Evolutionary conservation across 768 basidiomycete genomes (phyloP), one percentile per base, ranked within the genome.

Genomic region (Podaxis sp.): DNA sequence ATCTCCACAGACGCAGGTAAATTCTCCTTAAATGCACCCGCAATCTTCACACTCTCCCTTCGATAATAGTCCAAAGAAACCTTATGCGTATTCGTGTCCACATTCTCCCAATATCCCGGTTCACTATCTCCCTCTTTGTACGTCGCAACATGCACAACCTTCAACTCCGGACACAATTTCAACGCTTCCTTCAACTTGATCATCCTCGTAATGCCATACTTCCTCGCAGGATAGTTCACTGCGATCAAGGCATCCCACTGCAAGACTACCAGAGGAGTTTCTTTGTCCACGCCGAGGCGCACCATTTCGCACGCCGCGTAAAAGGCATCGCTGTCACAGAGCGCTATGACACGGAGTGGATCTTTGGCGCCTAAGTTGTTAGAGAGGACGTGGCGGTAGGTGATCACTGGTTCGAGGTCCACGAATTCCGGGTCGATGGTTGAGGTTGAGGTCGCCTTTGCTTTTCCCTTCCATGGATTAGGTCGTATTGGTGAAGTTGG

Each of bases 61-160:
- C 97, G 81, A 75, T 98, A 99, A 67, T 91, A 86, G 73, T 99
- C 96, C 58, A 99, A 80, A 12, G 95, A 96, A 41, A 98, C 95
- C 83, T 99, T 99, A 78, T 99, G 96, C 13, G 95, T 96, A 63
- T 83, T 82, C 1, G 90, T 88, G 72, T 96, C 89, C 12, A 95
- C 86, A 66, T 95, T 82, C n/a, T 91, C 86, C 89, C 92, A 93
- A 73, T 99, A 97, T 1, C 89, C 89, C 17, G 96, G 93, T 73
- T 96, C 90, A 52, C 77, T 77, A 58, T 91, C 91, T 4, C 94
- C 94, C 67, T 94, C 91, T 69, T 84, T 90, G 76, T 94, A 99
- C 11, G 97, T 99, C 17, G 96, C 95, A 15, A 96, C 95, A 77
- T 99, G 96, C 6, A 97, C 90, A 3, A 93, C 86, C 37, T 85